phyloP scores from a whole-genome alignment of 2,329 filamentous ascomycete genomes.

The Sphaerulina populicola region DNA sequence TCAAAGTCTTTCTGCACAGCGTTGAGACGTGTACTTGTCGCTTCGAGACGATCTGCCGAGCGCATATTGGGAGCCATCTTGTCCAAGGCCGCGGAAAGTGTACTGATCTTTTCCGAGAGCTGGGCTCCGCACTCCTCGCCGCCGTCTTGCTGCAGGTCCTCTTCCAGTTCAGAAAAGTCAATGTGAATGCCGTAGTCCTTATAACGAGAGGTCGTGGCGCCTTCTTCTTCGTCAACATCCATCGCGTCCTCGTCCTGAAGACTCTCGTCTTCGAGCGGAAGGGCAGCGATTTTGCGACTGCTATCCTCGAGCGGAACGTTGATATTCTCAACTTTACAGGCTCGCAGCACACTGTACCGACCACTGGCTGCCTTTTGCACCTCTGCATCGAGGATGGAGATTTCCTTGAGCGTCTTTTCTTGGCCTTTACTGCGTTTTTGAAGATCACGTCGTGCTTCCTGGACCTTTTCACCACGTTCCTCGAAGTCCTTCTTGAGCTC shows the following conservation, averaged over 20 bases:
- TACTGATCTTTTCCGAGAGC: constrained; percentile 67
- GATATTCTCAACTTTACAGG: constrained; percentile 90
- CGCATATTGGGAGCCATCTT: constrained; percentile 97
- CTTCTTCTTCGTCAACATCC: constrained; percentile 71
- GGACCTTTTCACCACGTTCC: constrained; percentile 64
- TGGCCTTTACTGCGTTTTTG: constrained; percentile 79
- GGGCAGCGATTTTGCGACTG: constrained; percentile 63
- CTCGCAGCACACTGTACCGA: constrained; percentile 74
- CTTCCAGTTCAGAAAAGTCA: constrained; percentile 72
- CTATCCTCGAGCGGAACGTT: constrained; percentile 67
- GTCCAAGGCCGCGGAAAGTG: constrained; percentile 70
- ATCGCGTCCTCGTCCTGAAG: constrained; percentile 76
- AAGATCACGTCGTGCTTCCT: constrained; percentile 68
- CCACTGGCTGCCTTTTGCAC: constrained; percentile 76
- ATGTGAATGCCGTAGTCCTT: constrained; percentile 89
- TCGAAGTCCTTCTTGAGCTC: constrained; percentile 59
- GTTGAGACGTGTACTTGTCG: constrained; percentile 72
- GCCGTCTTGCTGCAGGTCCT: constrained; percentile 70
- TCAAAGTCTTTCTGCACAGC: constrained; percentile 85
- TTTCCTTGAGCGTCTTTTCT: constrained; percentile 63
- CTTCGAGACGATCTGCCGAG: constrained; percentile 81
- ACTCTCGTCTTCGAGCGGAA: constrained; percentile 73
- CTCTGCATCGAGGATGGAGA: constrained; percentile 71
- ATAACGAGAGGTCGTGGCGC: constrained; percentile 47
- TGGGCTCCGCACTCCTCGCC: constrained; percentile 64